phyloP scores from a whole-genome alignment of 306 rosid genomes.

The Pachyrhizus erosus region DNA sequence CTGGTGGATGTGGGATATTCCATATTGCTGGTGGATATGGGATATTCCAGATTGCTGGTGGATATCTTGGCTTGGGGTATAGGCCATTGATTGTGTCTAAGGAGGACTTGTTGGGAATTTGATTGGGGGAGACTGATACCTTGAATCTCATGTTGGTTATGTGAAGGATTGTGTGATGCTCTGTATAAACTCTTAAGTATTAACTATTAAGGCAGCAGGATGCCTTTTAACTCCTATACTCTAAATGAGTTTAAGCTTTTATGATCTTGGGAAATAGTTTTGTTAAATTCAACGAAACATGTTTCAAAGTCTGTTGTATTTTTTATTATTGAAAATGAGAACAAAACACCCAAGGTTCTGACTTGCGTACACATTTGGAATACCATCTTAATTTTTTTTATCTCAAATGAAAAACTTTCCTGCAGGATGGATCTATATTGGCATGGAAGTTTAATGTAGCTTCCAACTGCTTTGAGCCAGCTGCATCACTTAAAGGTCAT shows the following conservation, averaged over 20 bases:
- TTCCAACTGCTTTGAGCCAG: slow-evolving; percentile 85
- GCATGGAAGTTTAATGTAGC: slow-evolving; percentile 86
- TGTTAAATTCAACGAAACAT: background rate
- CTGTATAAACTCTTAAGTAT: background rate
- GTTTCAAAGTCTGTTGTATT: background rate
- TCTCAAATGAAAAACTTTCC: slow-evolving; percentile 37
- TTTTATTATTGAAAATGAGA: background rate
- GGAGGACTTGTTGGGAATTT: background rate
- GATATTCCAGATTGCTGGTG: slow-evolving; percentile 18
- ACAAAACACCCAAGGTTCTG: background rate
- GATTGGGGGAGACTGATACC: background rate
- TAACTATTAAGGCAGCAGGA: background rate
- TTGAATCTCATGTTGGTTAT: background rate
- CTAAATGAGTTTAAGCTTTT: background rate
- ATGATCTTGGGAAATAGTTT: background rate
- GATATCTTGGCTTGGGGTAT: background rate
- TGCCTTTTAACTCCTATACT: slow-evolving; percentile 1
- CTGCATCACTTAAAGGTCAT: slow-evolving; percentile 82
- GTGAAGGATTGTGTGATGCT: slow-evolving; percentile 12
- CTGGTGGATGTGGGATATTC: slow-evolving; percentile 12
- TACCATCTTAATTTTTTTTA: slow-evolving; percentile 8
- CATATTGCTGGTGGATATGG: background rate
- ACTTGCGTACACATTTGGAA: background rate
- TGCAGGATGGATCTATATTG: slow-evolving; percentile 92
- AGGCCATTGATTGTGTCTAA: background rate